Evolutionary conservation across 2,329 filamentous ascomycete genomes (phyloP).

Genomic region (Acrocalymma vagum): DNA sequence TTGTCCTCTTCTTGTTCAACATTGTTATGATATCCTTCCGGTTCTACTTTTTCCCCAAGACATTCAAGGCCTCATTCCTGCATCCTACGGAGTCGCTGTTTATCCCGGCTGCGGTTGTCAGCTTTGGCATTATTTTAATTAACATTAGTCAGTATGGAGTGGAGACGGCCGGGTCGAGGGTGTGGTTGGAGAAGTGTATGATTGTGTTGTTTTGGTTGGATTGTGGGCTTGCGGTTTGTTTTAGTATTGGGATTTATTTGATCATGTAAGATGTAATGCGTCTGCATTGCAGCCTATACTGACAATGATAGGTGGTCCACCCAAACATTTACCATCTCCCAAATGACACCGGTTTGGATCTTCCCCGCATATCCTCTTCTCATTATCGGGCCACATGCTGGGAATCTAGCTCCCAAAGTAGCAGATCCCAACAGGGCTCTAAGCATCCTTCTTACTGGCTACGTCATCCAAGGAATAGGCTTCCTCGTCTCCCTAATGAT

Average conservation of each 20-base stretch:
- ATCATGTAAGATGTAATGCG: slow-evolving; percentile 65
- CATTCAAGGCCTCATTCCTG: slow-evolving; percentile 74
- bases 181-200: slow-evolving; percentile 65
- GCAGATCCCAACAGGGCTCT: slow-evolving; percentile 53
- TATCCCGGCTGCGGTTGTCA: slow-evolving; percentile 73
- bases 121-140: slow-evolving; percentile 68
- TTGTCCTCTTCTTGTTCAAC: slow-evolving; percentile 74
- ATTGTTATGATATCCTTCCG: slow-evolving; percentile 71
- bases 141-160: slow-evolving; percentile 80
- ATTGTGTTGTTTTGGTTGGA: slow-evolving; percentile 79
- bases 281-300: neutral
- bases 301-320: slow-evolving; percentile 66
- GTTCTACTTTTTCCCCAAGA: slow-evolving; percentile 75
- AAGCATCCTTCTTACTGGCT: slow-evolving; percentile 67
- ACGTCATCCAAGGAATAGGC: slow-evolving; percentile 70
- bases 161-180: slow-evolving; percentile 56
- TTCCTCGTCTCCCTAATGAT: slow-evolving; percentile 78
- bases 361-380: slow-evolving; percentile 86
- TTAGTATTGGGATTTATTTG: slow-evolving; percentile 77
- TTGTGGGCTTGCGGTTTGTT: slow-evolving; percentile 69
- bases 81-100: slow-evolving; percentile 84
- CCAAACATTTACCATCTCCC: slow-evolving; percentile 75
- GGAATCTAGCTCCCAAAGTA: slow-evolving; percentile 61
- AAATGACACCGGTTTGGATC: slow-evolving; percentile 90
- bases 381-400: slow-evolving; percentile 77